Percentiles rank a stretch among this genome's conserved stretches.
These are phyloP conservation scores for Aspergillus clavatus DNA, from an alignment of 2,329 filamentous ascomycete species.

Conservation along the genomic window DNA sequence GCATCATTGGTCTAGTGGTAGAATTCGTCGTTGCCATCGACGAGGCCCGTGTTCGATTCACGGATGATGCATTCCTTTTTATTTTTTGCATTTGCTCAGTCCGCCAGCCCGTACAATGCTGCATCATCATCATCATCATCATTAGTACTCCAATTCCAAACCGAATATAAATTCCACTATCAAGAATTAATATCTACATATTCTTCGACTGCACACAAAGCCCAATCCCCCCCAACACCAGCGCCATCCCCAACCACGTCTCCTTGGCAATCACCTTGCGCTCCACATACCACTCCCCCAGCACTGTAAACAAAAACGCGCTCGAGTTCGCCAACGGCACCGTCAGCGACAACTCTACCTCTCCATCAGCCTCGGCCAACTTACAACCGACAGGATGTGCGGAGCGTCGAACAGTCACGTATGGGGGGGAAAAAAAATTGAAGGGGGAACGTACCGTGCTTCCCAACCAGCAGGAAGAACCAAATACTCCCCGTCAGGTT, in stretches of 20 bases:
- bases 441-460: constrained; percentile 64
- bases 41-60: constrained; percentile 46
- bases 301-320: constrained; percentile 90
- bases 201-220: constrained; percentile 65
- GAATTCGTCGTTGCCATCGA: constrained; percentile 45
- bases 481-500: constrained; percentile 92
- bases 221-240: constrained; percentile 75
- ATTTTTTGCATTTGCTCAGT: constrained; percentile 13
- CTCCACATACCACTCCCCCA: constrained; percentile 94
- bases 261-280: constrained; percentile 83
- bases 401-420: too few species aligned
- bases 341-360: constrained; percentile 77
- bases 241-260: constrained; percentile 74
- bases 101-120: neutral
- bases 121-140: neutral
- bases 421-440: too few species aligned
- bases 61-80: constrained; percentile 38
- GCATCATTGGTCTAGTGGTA: constrained; percentile 45
- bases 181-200: too few species aligned
- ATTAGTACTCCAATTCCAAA: neutral
- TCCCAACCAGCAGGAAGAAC: constrained; percentile 92
- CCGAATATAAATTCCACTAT: too few species aligned
- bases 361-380: neutral
- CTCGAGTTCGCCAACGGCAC: constrained; percentile 93
- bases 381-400: neutral